These are phyloP conservation scores for Yamadazyma sp. DNA, from an alignment of 1,139 yeast species.

Conservation along the genomic window DNA sequence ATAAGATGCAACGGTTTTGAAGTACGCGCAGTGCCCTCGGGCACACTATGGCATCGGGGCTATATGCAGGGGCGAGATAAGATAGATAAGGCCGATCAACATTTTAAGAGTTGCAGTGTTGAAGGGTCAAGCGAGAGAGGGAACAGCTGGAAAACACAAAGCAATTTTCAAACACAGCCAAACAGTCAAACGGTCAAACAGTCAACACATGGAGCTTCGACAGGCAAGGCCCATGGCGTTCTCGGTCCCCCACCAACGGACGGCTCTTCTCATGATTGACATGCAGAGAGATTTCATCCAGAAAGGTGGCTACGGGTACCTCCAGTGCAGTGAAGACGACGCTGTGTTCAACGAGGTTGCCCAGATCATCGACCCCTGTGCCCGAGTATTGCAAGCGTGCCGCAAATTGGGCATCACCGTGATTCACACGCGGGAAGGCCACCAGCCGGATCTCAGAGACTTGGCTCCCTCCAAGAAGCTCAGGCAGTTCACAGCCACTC, in stretches of 20 bases:
- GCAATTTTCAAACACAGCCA: not conserved
- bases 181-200: not conserved
- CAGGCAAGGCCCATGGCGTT: slow-evolving; percentile 9
- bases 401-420: slow-evolving; percentile 13
- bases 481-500: slow-evolving; percentile 12
- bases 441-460: slow-evolving; percentile 14
- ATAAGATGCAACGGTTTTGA: not conserved
- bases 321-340: slow-evolving; percentile 12
- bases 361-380: slow-evolving; percentile 13
- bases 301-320: slow-evolving; percentile 15
- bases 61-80: not conserved
- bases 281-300: slow-evolving; percentile 17
- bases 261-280: slow-evolving; percentile 16
- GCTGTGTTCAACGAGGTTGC: slow-evolving; percentile 11
- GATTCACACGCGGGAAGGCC: slow-evolving; percentile 17
- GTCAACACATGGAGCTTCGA: not conserved
- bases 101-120: no score
- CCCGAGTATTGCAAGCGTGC: slow-evolving; percentile 11
- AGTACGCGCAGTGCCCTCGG: not conserved
- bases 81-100: not conserved
- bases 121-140: no score
- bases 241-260: slow-evolving; percentile 9
- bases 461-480: slow-evolving; percentile 12
- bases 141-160: not conserved
- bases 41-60: no score